These are phyloP conservation scores for Aspergillus heteromorphus DNA, from an alignment of 495 filamentous ascomycete species.

Conservation along the genomic window DNA sequence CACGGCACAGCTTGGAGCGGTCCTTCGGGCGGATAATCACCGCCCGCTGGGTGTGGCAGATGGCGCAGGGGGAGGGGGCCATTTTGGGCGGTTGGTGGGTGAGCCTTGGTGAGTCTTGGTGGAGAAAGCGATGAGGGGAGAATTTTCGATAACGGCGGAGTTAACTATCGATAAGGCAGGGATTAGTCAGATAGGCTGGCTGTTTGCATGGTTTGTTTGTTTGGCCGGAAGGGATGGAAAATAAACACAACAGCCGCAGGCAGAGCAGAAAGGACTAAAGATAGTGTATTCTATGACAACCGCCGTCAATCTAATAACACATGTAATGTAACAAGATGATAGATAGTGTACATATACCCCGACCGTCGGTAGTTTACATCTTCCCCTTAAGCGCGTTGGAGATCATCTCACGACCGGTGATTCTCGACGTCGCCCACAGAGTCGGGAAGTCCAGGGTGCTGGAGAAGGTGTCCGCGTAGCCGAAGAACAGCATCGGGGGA, in stretches of 20 bases:
- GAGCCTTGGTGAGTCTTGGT: slow-evolving; percentile 3
- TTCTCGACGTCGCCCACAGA: slow-evolving; percentile 65
- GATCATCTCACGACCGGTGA: slow-evolving; percentile 71
- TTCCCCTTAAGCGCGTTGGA: slow-evolving; percentile 64
- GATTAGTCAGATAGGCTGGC: background rate
- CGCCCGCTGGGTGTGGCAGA: slow-evolving; percentile 71
- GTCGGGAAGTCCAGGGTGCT: slow-evolving; percentile 75
- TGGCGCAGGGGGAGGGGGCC: slow-evolving; percentile 60
- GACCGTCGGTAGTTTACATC: slow-evolving; percentile 43
- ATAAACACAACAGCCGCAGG: background rate
- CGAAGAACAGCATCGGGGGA: slow-evolving; percentile 83
- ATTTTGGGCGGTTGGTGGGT: slow-evolving; percentile 26
- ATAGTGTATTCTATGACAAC: background rate
- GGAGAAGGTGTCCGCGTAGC: slow-evolving; percentile 70
- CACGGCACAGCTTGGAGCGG: slow-evolving; percentile 81
- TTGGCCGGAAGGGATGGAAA: background rate
- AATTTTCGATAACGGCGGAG: background rate
- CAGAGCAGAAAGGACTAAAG: background rate
- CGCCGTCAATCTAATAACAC: background rate
- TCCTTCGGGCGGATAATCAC: slow-evolving; percentile 93
- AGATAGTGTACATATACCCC: slow-evolving; percentile 6
- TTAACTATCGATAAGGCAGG: background rate
- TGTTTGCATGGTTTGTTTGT: slow-evolving; percentile 11
- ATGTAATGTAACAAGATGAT: background rate
- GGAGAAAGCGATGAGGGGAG: background rate